Conservation (phyloP, 306 rosid species). For the Echinosophora koreensis region DNA sequence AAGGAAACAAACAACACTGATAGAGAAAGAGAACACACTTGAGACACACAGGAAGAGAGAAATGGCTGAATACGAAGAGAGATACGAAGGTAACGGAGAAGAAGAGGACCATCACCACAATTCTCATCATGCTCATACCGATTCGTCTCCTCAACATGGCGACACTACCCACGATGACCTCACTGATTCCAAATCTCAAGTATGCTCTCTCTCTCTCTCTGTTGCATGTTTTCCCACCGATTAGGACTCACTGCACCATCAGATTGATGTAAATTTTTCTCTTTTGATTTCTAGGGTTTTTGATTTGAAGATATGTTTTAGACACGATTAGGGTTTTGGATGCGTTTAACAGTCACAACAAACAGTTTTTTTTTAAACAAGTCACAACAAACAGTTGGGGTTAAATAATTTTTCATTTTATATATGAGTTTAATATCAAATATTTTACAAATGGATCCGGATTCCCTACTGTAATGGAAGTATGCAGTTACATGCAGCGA, state of each 20-base stretch:
- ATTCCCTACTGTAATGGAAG: no score
- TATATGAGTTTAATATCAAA: no score
- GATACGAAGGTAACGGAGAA: slow-evolving; percentile 80
- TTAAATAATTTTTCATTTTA: no score
- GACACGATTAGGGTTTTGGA: slow-evolving; percentile 46
- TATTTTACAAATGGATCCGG: no score
- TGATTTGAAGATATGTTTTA: background rate
- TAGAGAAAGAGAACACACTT: background rate
- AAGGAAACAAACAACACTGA: background rate
- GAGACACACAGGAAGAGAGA: background rate
- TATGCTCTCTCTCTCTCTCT: slow-evolving; percentile 34
- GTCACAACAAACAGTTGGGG: no score
- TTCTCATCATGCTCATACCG: slow-evolving; percentile 45
- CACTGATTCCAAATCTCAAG: slow-evolving; percentile 81
- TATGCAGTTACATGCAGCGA: no score
- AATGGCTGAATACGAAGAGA: slow-evolving; percentile 86
- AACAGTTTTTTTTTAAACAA: no score
- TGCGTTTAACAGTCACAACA: background rate
- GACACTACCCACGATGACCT: slow-evolving; percentile 61
- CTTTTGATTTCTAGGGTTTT: background rate
- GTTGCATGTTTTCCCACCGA: background rate
- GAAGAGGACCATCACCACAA: slow-evolving; percentile 53
- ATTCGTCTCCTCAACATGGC: slow-evolving; percentile 70
- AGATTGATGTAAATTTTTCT: background rate
- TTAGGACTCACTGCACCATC: background rate